Base-by-base conservation (phyloP, 331 rosid species). In the Quercus phellos region DNA sequence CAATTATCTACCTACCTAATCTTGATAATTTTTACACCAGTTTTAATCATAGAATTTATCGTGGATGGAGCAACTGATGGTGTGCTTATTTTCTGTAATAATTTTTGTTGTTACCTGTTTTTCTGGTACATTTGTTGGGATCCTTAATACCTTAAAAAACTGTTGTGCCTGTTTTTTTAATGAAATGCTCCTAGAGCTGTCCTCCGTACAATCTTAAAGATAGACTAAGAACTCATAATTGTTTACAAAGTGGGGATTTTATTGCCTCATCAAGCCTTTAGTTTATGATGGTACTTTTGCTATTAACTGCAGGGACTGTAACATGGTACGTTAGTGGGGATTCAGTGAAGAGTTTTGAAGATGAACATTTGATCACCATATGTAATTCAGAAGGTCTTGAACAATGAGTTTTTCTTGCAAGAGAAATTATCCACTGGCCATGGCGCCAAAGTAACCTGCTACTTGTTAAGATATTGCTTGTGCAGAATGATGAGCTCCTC, bases 361-460 rank as follows among this genome's bases (percentile, higher is more conserved):
- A 92, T 74, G 97, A 92, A 88, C 91, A 79, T 80, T 63, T 87
- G 82, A 87, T 92, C 76, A 64, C 91, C 30, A 82, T 92, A 68
- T 78, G 58, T 64, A 84, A 87, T 77, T 86, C 97, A 14, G 91
- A 90, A 74, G 87, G 81, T 79, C 70, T 80, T 58, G 87, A 86
- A 63, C 87, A 81, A 5, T 92, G 86, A 90, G n/a, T 18, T 79
- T 72, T 67, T 68, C 43, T 71, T 64, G 72, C 43, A 61, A 56
- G 81, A 69, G 77, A 78, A 78, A 29, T 27, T 7, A 69, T 79
- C 22, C 83, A 4, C 74, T 0, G 17, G 53, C 53, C 53, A 46
- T 60, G 29, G 77, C 75, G 24, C 79, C 8, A 42, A 77, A 30
- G 76, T 82, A 70, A 67, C 34, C 72, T 32, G 61, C 77, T 18